Evolutionary conservation across 2,329 filamentous ascomycete species (phyloP).

Genomic region (Metarhizium album): DNA sequence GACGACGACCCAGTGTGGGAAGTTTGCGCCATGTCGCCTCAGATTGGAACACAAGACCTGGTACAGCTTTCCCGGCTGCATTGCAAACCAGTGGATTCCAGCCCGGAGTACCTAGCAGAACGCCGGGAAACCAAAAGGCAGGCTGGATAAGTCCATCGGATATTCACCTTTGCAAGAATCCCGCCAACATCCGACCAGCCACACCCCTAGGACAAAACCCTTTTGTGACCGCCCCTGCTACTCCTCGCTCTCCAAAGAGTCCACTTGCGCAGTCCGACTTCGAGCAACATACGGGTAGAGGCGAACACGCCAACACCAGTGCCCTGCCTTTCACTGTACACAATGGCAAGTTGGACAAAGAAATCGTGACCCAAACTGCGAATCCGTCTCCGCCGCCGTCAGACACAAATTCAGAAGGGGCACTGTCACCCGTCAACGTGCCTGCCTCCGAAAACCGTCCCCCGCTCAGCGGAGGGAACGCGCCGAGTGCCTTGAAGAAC

Average conservation of each 20-base stretch:
- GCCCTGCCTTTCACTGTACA: not conserved
- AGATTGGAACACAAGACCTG: conserved; percentile 25
- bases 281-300: conserved; percentile 13
- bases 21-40: conserved; percentile 25
- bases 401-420: conserved; percentile 15
- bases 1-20: conserved; percentile 17
- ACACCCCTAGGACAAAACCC: conserved; percentile 1
- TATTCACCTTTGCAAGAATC: conserved; percentile 28
- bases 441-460: conserved; percentile 8
- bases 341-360: not conserved
- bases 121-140: conserved; percentile 21
- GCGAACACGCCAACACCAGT: not conserved
- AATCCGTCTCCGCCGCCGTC: conserved; percentile 29
- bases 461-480: conserved; percentile 13
- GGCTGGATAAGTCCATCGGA: conserved; percentile 38
- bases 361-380: conserved; percentile 7
- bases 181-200: conserved; percentile 7
- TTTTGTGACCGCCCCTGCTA: not conserved
- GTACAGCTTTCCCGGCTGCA: conserved; percentile 21
- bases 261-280: conserved; percentile 31
- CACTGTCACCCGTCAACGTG: conserved; percentile 12
- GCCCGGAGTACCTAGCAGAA: conserved; percentile 14
- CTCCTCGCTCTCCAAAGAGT: conserved; percentile 19
- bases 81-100: conserved; percentile 19
- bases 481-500: conserved; percentile 16